Base-by-base conservation (phyloP, 129 eudicot genomes). In the Escallonia herrerae region DNA sequence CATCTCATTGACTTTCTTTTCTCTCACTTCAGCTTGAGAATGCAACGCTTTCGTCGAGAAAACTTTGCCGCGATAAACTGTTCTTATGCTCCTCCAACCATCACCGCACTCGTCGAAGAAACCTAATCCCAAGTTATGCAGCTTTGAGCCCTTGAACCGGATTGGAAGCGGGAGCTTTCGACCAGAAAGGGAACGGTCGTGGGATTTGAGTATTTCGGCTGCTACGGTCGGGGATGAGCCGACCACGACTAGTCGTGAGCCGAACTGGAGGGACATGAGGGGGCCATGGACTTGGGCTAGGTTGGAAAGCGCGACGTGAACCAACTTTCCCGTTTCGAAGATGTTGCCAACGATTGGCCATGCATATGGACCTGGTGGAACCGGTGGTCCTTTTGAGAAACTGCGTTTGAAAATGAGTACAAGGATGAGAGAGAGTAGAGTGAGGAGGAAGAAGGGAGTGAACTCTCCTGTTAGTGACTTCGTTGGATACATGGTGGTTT, bases 261-360 rank as follows among this genome's bases (percentile, higher is more conserved):
- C 72, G 7, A 74, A 22, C 55, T 47, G 68, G 7, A 74, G 40
- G 4, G 72, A 65, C 40, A 65, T 66, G 15, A 74, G 15, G 7
- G 72, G 72, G 7, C 78, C 72, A 41, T 65, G 66, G 3, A 3
- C 43, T 58, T 59, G 12, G 22, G 78, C 67, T 10, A 74, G 51
- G 43, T 65, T 58, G 37, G 78, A 37, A 15, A 74, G 55, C 4
- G 39, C 8, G 15, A 58, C 6, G 13, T 74, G 78, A 6, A 62
- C 60, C 3, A 42, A 15, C 14, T 22, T 56, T 13, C 60, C 15
- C 22, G 59, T 39, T 37, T 74, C 40, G 43, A 65, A 65, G 4
- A 74, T 58, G 67, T 74, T 74, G 45, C 78, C 78, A 5, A 74
- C 10, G 1, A 74, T 11, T 7, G 78, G 78, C 78, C 67, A 74